Evolutionary conservation across 1,284 basidiomycete species (phyloP).

Genomic region (Cryptococcus sp.): DNA sequence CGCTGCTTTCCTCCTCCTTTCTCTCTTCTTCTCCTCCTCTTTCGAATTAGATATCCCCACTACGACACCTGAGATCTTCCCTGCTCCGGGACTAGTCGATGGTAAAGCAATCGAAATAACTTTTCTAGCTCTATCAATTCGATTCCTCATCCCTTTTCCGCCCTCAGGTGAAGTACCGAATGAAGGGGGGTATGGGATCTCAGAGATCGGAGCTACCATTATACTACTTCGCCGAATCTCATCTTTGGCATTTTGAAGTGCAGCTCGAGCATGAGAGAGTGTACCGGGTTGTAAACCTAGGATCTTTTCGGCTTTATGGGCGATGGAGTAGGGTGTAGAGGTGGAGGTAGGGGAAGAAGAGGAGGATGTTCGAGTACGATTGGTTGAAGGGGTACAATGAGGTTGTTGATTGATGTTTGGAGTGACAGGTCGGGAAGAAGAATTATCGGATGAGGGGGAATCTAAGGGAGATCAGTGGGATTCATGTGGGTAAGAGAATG

Average conservation of each 20-base stretch:
- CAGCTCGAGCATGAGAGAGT: conserved; percentile 26
- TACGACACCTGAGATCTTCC: background rate
- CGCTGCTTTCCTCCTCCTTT: conserved; percentile 26
- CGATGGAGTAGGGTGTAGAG: conserved; percentile 8
- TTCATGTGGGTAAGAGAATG: background rate
- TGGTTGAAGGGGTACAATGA: background rate
- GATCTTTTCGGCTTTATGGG: conserved; percentile 30
- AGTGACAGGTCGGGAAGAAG: conserved; percentile 28
- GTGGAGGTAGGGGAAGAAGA: conserved; percentile 1
- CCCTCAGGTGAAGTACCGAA: background rate
- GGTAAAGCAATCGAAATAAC: background rate
- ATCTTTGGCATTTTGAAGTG: conserved; percentile 31
- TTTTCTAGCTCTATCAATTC: conserved; percentile 19
- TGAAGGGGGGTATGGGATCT: too few species aligned
- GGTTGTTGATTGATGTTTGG: conserved; percentile 9
- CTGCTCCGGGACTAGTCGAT: background rate
- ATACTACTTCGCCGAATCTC: conserved; percentile 21
- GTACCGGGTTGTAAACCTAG: conserved; percentile 34
- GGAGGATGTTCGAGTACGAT: background rate
- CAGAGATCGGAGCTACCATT: background rate
- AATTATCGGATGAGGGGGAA: conserved; percentile 25
- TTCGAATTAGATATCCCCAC: conserved; percentile 20
- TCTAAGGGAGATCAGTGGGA: conserved; percentile 12
- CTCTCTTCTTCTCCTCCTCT: conserved; percentile 28
- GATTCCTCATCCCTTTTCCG: conserved; percentile 1